phyloP scores from a whole-genome alignment of 805 yeast genomes.

The Suhomyces kilbournensis region DNA sequence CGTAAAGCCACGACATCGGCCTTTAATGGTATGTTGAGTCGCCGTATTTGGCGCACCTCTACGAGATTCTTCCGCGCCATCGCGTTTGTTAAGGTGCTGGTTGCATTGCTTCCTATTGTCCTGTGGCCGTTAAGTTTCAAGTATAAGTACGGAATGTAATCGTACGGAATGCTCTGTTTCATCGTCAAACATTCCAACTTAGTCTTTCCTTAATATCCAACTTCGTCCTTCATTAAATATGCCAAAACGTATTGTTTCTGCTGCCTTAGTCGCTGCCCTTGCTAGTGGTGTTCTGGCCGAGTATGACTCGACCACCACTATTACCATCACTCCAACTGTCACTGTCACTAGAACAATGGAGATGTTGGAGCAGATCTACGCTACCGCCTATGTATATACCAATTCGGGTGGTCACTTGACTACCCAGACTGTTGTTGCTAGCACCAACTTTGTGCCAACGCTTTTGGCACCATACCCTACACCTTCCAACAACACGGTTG shows the following conservation, averaged over 20 bases:
- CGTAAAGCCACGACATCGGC: background rate
- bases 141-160: slow-evolving; percentile 2
- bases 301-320: slow-evolving; percentile 21
- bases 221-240: background rate
- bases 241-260: slow-evolving; percentile 1
- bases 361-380: slow-evolving; percentile 22
- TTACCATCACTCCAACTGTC: slow-evolving; percentile 25
- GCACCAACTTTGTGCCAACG: slow-evolving; percentile 7
- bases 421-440: slow-evolving; percentile 22
- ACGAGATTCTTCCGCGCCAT: background rate
- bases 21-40: background rate
- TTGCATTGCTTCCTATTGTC: background rate
- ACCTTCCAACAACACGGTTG: slow-evolving; percentile 6
- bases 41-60: background rate
- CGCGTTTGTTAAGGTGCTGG: background rate
- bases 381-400: slow-evolving; percentile 31
- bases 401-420: slow-evolving; percentile 27
- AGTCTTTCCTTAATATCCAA: slow-evolving; percentile 1
- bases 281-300: slow-evolving; percentile 11
- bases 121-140: background rate
- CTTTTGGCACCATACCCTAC: slow-evolving; percentile 2
- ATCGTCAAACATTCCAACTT: background rate
- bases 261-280: slow-evolving; percentile 3
- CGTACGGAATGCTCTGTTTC: background rate
- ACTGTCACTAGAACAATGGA: slow-evolving; percentile 31